Percentiles rank a stretch among this genome's conserved stretches.
Conservation (phyloP, 306 rosid species). For the Gillenia trifoliata region DNA sequence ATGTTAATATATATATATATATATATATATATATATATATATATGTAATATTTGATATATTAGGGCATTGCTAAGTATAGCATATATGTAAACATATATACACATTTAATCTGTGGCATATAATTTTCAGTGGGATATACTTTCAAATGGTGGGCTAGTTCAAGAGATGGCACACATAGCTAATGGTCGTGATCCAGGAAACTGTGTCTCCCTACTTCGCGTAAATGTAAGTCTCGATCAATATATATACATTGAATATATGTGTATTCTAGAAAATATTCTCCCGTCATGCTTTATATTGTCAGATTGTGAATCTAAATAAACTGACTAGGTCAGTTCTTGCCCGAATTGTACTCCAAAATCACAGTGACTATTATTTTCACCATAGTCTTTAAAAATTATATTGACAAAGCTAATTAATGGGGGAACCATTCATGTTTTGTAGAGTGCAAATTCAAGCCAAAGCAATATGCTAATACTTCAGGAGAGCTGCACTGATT, state of each 20-base stretch:
- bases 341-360: background rate
- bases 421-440: background rate
- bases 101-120: background rate
- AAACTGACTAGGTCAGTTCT: background rate
- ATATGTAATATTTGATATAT: too few species aligned
- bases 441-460: constrained; percentile 47
- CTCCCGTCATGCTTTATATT: background rate
- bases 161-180: constrained; percentile 74
- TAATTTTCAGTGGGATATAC: constrained; percentile 64
- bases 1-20: background rate
- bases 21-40: too few species aligned
- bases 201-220: constrained; percentile 57
- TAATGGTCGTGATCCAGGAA: constrained; percentile 63
- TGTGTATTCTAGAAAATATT: too few species aligned
- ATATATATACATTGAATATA: background rate
- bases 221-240: constrained; percentile 44
- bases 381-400: background rate
- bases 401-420: background rate
- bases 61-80: background rate
- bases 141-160: constrained; percentile 44
- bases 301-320: background rate
- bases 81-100: background rate
- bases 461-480: constrained; percentile 53
- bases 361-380: background rate
- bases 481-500: constrained; percentile 64